Conservation (phyloP, 768 basidiomycete genomes). For the Austroboletus festivus region DNA sequence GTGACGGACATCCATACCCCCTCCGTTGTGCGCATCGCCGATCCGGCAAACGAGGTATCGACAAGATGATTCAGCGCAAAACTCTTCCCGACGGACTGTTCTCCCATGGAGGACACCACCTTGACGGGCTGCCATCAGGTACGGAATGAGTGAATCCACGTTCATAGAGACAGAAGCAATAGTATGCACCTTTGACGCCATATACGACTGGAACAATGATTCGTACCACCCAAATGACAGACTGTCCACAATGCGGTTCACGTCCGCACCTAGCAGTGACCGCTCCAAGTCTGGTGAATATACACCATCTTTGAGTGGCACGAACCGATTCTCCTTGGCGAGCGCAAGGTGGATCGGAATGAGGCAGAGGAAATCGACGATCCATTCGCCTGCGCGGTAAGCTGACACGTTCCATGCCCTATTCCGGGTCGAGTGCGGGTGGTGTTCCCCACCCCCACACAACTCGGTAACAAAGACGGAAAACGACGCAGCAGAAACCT, state of each 20-base stretch:
- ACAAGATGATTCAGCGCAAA: conserved; percentile 57
- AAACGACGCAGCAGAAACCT: conserved; percentile 33
- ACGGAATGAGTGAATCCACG: neutral
- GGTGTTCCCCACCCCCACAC: neutral
- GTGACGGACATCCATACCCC: conserved; percentile 69
- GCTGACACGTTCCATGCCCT: conserved; percentile 33
- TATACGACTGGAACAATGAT: conserved; percentile 58
- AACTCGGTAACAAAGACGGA: conserved; percentile 23
- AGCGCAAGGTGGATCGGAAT: conserved; percentile 65
- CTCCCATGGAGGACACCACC: conserved; percentile 68
- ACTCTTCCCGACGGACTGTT: conserved; percentile 64
- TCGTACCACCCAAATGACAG: conserved; percentile 66
- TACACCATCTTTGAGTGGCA: conserved; percentile 59
- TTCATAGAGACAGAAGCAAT: fast-evolving
- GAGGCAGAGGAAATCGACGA: conserved; percentile 56
- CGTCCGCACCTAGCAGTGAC: conserved; percentile 55
- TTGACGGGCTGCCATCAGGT: conserved; percentile 45
- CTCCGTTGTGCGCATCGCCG: conserved; percentile 65
- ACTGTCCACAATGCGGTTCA: conserved; percentile 52
- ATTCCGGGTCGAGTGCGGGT: neutral
- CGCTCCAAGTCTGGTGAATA: conserved; percentile 48
- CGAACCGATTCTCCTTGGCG: conserved; percentile 55
- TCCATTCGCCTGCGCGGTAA: conserved; percentile 56
- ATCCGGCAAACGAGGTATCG: conserved; percentile 64
- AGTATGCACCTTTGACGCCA: conserved; percentile 47